Evolutionary conservation across 768 basidiomycete species (phyloP).

Genomic region (Pleurotus citrinopileatus): DNA sequence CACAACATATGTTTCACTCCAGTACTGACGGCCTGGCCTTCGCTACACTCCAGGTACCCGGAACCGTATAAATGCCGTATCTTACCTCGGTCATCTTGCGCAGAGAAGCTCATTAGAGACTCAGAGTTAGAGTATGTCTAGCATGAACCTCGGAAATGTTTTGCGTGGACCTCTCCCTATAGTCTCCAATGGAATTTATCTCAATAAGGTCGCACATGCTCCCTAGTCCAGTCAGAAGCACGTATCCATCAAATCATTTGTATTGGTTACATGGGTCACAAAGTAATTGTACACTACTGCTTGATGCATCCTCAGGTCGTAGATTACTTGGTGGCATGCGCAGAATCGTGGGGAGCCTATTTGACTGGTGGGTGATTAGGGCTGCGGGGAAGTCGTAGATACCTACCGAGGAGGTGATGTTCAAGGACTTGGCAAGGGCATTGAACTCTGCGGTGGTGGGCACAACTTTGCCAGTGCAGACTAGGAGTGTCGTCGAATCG

Average conservation of each 20-base stretch:
- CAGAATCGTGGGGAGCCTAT: conserved; percentile 27
- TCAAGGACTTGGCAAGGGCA: conserved; percentile 40
- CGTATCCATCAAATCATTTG: too few species aligned
- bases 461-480: conserved; percentile 30
- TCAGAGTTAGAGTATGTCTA: not conserved
- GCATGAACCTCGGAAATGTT: too few species aligned
- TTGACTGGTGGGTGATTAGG: not conserved
- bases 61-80: conserved; percentile 23
- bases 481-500: too few species aligned
- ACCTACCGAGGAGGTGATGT: conserved; percentile 34
- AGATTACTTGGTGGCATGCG: conserved; percentile 19
- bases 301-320: too few species aligned
- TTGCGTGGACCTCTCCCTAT: too few species aligned
- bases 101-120: conserved; percentile 4
- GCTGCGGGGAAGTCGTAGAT: not conserved
- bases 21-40: not conserved
- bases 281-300: too few species aligned
- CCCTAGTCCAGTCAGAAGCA: too few species aligned
- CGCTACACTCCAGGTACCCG: conserved; percentile 16
- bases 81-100: conserved; percentile 14
- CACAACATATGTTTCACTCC: not conserved
- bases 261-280: too few species aligned
- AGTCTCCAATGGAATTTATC: too few species aligned
- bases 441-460: conserved; percentile 28
- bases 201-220: too few species aligned